These are phyloP conservation scores for Henningerozyma blattae DNA, from an alignment of 805 yeast genomes.

Conservation along the genomic window DNA sequence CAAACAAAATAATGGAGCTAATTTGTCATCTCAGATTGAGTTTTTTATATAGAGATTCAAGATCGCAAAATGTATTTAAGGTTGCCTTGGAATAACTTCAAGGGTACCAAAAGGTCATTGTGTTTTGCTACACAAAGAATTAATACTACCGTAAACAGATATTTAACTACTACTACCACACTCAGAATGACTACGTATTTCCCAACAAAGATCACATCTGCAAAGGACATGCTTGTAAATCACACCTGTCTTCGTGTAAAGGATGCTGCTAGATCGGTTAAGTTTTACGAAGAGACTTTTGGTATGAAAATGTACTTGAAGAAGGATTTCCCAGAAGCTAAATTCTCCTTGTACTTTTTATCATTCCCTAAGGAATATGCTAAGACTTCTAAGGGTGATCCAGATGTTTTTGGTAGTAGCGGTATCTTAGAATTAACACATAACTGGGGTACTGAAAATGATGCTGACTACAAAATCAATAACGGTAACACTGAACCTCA, in stretches of 20 bases:
- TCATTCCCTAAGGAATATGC: constrained; percentile 28
- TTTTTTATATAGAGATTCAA: too few species aligned
- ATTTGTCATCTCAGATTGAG: too few species aligned
- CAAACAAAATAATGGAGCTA: too few species aligned
- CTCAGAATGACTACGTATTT: too few species aligned
- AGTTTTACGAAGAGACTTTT: constrained; percentile 63
- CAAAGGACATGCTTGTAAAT: constrained; percentile 30
- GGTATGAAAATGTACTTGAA: constrained; percentile 54
- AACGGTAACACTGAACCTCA: constrained; percentile 79
- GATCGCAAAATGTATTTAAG: too few species aligned
- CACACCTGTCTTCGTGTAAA: constrained; percentile 73
- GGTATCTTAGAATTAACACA: constrained; percentile 84
- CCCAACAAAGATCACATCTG: constrained; percentile 8
- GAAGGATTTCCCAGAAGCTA: constrained; percentile 39
- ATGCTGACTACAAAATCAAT: constrained; percentile 42
- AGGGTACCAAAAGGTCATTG: too few species aligned
- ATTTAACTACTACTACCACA: too few species aligned
- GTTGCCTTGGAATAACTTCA: too few species aligned
- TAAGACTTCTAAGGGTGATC: constrained; percentile 31
- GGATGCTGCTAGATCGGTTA: constrained; percentile 61
- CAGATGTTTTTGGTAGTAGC: constrained; percentile 15
- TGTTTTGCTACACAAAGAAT: too few species aligned
- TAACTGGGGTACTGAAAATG: constrained; percentile 59
- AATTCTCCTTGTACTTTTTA: constrained; percentile 59
- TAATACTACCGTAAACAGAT: too few species aligned